Conservation (phyloP, 352 stramenopile species). For the Phytopythium ostracodes region DNA sequence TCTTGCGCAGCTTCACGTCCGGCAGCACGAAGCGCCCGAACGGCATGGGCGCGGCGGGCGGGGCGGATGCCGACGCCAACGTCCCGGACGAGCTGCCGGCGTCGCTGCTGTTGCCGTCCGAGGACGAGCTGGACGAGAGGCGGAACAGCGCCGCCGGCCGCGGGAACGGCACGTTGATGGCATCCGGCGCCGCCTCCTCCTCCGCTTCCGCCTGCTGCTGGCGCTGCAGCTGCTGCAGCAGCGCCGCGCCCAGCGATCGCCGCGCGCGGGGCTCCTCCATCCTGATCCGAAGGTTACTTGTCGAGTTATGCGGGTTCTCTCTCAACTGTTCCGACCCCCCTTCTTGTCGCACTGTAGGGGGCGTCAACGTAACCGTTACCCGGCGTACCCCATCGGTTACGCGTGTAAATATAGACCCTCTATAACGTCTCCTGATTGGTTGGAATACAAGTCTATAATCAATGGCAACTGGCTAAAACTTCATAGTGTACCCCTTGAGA, state of each 20-base stretch:
- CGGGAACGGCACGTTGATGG: slow-evolving; percentile 29
- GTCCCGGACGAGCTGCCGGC: slow-evolving; percentile 7
- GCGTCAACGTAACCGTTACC: neutral
- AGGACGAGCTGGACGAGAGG: slow-evolving; percentile 21
- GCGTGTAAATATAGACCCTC: neutral
- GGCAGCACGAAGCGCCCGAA: slow-evolving; percentile 36
- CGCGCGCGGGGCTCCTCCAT: slow-evolving; percentile 5
- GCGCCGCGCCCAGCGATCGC: slow-evolving; percentile 1
- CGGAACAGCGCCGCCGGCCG: slow-evolving; percentile 33
- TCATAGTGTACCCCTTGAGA: neutral
- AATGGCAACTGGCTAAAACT: neutral
- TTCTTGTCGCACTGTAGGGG: slow-evolving; percentile 1
- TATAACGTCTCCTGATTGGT: neutral
- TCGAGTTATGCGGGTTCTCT: neutral
- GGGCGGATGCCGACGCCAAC: slow-evolving; percentile 1
- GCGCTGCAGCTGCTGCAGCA: slow-evolving; percentile 7
- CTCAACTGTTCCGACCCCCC: neutral
- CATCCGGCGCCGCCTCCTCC: slow-evolving; percentile 12
- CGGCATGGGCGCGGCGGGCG: neutral
- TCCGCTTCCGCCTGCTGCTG: slow-evolving; percentile 4
- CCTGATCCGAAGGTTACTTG: neutral
- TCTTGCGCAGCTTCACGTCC: slow-evolving; percentile 59
- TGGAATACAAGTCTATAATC: neutral
- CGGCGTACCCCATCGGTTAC: slow-evolving; percentile 1
- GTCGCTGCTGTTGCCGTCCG: slow-evolving; percentile 5